Evolutionary conservation across 306 rosid genomes (phyloP).

Genomic region (Cucumis melo): DNA sequence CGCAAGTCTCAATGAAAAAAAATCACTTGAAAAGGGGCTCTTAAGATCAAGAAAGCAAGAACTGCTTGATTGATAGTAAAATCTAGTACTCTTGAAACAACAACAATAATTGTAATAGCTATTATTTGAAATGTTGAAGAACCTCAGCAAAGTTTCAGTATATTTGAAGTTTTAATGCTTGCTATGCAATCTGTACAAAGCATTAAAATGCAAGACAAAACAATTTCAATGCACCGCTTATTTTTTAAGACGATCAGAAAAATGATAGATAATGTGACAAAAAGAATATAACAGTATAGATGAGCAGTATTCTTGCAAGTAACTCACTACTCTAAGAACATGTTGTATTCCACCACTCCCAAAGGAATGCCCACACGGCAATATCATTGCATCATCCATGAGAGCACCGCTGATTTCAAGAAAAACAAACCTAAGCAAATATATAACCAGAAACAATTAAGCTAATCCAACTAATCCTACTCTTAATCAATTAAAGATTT

Average conservation of each 20-base stretch:
- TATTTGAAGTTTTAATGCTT: neutral
- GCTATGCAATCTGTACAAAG: neutral
- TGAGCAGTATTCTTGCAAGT: slow-evolving; percentile 12
- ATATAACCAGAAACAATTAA: neutral
- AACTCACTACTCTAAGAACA: slow-evolving; percentile 82
- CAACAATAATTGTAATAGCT: neutral
- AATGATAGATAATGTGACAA: neutral
- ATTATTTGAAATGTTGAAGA: neutral
- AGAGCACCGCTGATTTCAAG: slow-evolving; percentile 59
- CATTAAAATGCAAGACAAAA: neutral
- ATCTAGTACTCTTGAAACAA: neutral
- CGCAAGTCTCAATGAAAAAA: neutral
- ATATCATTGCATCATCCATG: slow-evolving; percentile 97
- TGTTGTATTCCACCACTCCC: slow-evolving; percentile 82
- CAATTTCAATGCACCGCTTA: neutral
- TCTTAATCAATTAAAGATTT: too few relatives aligned
- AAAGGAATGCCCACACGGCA: slow-evolving; percentile 98
- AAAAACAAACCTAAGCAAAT: neutral
- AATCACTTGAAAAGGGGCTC: neutral
- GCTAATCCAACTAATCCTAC: neutral
- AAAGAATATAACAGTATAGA: neutral
- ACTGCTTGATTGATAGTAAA: neutral
- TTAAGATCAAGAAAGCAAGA: neutral
- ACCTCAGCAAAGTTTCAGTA: neutral
- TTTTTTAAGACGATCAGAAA: neutral